Percentiles rank a stretch among this genome's conserved stretches.
Evolutionary conservation across 768 basidiomycete species (phyloP).

Genomic region (Nidularia pulvinata): DNA sequence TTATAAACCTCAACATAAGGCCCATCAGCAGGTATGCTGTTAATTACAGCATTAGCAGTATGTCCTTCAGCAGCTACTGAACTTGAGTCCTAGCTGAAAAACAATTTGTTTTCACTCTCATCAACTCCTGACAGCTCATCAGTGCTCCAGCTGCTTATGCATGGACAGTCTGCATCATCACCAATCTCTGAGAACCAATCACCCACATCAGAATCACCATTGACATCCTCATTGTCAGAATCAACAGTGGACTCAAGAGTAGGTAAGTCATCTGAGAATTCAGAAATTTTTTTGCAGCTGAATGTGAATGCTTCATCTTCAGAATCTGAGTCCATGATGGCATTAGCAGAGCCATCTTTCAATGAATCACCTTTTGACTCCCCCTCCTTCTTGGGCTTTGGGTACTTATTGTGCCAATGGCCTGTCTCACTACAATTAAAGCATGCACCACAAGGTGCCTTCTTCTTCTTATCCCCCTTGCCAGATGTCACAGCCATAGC

Average conservation of each 20-base stretch:
- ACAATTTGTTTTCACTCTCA: constrained; percentile 3
- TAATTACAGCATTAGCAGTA: constrained; percentile 2
- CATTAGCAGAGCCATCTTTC: constrained; percentile 5
- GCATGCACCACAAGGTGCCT: constrained; percentile 10
- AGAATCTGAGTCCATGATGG: constrained; percentile 6
- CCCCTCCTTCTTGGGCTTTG: constrained; percentile 11
- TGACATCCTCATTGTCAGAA: background rate
- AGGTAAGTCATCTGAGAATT: background rate
- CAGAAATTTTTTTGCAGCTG: background rate
- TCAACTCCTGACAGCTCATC: constrained; percentile 5
- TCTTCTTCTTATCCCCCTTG: constrained; percentile 1
- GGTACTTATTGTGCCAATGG: constrained; percentile 16
- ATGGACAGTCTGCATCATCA: constrained; percentile 3
- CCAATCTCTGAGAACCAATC: constrained; percentile 14
- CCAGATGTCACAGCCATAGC: constrained; percentile 9
- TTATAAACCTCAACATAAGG: constrained; percentile 17
- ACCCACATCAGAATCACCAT: no score
- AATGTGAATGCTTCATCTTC: constrained; percentile 5
- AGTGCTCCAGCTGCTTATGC: constrained; percentile 1
- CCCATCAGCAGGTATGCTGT: background rate
- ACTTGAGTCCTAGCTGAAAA: constrained; percentile 1
- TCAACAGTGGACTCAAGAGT: background rate
- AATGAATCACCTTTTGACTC: background rate
- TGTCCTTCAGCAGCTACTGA: constrained; percentile 3
- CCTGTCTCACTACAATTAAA: constrained; percentile 21